phyloP scores from a whole-genome alignment of 495 filamentous ascomycete species.

The Aspergillus heteromorphus region DNA sequence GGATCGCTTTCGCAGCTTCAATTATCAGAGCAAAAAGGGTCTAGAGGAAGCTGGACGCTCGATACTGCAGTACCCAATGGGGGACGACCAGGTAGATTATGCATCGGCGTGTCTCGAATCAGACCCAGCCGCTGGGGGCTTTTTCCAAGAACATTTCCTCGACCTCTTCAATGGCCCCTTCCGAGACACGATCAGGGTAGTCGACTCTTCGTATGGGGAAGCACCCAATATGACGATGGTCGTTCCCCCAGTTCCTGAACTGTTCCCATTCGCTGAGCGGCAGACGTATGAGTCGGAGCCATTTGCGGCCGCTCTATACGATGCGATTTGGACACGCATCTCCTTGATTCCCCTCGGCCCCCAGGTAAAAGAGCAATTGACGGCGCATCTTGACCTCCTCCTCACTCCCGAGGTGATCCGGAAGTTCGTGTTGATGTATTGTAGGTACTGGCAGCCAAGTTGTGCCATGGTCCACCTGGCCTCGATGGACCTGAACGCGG shows the following conservation, averaged over 20 bases:
- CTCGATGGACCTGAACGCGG: slow-evolving; percentile 35
- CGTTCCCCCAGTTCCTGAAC: slow-evolving; percentile 16
- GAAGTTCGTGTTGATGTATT: slow-evolving; percentile 38
- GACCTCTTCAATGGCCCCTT: slow-evolving; percentile 42
- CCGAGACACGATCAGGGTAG: slow-evolving; percentile 23
- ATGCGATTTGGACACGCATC: slow-evolving; percentile 31
- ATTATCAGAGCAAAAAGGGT: slow-evolving; percentile 28
- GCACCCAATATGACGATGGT: slow-evolving; percentile 16
- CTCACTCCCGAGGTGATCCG: slow-evolving; percentile 38
- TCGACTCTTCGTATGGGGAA: slow-evolving; percentile 18
- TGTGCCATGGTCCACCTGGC: slow-evolving; percentile 38
- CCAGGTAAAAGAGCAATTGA: slow-evolving; percentile 38
- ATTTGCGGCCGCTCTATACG: slow-evolving; percentile 33
- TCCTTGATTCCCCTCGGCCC: slow-evolving; percentile 34
- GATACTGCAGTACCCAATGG: slow-evolving; percentile 16
- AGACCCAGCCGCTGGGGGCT: slow-evolving; percentile 23
- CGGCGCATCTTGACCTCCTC: slow-evolving; percentile 32
- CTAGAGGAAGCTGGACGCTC: slow-evolving; percentile 18
- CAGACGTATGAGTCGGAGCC: slow-evolving; percentile 29
- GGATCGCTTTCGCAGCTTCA: slow-evolving; percentile 32
- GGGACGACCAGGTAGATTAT: slow-evolving; percentile 13
- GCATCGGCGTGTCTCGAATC: slow-evolving; percentile 21
- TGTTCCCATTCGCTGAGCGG: slow-evolving; percentile 12
- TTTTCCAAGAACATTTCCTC: slow-evolving; percentile 37
- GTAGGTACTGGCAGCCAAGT: slow-evolving; percentile 44